Conservation (phyloP, 768 basidiomycete species). For the Coprinopsis sp. region DNA sequence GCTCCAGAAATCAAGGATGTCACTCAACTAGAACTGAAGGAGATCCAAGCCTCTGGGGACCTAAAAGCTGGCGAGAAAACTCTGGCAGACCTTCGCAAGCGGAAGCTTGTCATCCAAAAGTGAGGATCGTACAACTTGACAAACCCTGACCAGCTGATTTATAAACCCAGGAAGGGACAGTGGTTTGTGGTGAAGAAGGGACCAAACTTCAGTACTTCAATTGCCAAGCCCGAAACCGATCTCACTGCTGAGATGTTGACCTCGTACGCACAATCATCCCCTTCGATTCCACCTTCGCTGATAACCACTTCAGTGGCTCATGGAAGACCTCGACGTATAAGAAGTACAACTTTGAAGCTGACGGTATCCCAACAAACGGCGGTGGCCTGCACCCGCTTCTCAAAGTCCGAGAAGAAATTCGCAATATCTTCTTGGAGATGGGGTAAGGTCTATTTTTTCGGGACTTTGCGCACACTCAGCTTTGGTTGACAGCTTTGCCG, state of each 20-base stretch:
- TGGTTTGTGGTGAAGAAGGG: conserved; percentile 93
- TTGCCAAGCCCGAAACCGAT: conserved; percentile 92
- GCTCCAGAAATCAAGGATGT: conserved; percentile 61
- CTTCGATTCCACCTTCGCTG: neutral
- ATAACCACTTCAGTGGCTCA: conserved; percentile 56
- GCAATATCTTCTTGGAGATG: conserved; percentile 98
- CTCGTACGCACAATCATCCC: conserved; percentile 55
- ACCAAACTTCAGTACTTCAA: conserved; percentile 80
- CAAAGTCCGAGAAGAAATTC: conserved; percentile 96
- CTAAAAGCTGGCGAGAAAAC: conserved; percentile 73
- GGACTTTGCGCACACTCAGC: conserved; percentile 4
- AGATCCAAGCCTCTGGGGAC: conserved; percentile 70
- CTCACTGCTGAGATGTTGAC: conserved; percentile 92
- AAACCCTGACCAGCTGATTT: conserved; percentile 2
- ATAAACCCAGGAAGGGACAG: conserved; percentile 73
- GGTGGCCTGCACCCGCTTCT: conserved; percentile 94
- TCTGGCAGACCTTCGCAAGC: conserved; percentile 84
- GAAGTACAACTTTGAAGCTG: conserved; percentile 98
- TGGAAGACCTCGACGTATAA: conserved; percentile 96
- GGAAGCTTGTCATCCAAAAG: conserved; percentile 86
- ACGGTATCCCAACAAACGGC: conserved; percentile 82
- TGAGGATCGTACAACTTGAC: conserved; percentile 24
- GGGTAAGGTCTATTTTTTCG: conserved; percentile 54
- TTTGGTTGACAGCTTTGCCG: conserved; percentile 67
- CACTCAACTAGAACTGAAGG: conserved; percentile 70